phyloP scores from a whole-genome alignment of 2,329 filamentous ascomycete species.

The Periglandula ipomoeae region DNA sequence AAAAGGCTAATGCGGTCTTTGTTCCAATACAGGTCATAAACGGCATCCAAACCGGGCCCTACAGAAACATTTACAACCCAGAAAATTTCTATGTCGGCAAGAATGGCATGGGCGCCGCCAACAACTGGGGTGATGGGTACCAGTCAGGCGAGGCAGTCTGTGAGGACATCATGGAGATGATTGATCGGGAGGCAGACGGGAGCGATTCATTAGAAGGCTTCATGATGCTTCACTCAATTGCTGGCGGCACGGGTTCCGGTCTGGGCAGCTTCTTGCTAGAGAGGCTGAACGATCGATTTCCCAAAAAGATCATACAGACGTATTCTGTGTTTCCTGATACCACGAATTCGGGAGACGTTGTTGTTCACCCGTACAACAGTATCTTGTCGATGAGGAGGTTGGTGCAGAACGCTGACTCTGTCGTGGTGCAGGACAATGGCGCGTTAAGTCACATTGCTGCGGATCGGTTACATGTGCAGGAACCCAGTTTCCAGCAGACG shows the following conservation, averaged over 20 bases:
- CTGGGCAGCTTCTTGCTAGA: slow-evolving; percentile 91
- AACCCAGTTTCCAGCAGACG: slow-evolving; percentile 93
- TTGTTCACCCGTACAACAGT: slow-evolving; percentile 98
- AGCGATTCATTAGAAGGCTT: slow-evolving; percentile 98
- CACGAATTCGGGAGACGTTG: slow-evolving; percentile 76
- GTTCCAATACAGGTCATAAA: slow-evolving; percentile 58
- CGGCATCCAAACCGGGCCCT: slow-evolving; percentile 82
- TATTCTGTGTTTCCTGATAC: slow-evolving; percentile 98
- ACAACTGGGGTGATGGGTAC: slow-evolving; percentile 98
- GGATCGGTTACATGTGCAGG: slow-evolving; percentile 87
- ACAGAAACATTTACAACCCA: slow-evolving; percentile 98
- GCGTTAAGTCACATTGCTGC: slow-evolving; percentile 89
- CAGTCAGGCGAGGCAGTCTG: slow-evolving; percentile 84
- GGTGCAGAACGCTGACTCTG: slow-evolving; percentile 93
- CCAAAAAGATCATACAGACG: slow-evolving; percentile 98
- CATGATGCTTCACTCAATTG: slow-evolving; percentile 98
- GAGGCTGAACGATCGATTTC: slow-evolving; percentile 91
- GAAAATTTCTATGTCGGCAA: slow-evolving; percentile 98
- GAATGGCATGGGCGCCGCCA: slow-evolving; percentile 85
- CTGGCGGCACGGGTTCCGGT: slow-evolving; percentile 93
- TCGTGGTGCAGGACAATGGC: slow-evolving; percentile 94
- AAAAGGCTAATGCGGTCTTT: background rate
- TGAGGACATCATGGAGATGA: slow-evolving; percentile 99
- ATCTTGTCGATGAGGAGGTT: slow-evolving; percentile 82
- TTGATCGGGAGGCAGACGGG: slow-evolving; percentile 94